Evolutionary conservation across 805 yeast genomes (phyloP).

Genomic region (Candida andamanensis): DNA sequence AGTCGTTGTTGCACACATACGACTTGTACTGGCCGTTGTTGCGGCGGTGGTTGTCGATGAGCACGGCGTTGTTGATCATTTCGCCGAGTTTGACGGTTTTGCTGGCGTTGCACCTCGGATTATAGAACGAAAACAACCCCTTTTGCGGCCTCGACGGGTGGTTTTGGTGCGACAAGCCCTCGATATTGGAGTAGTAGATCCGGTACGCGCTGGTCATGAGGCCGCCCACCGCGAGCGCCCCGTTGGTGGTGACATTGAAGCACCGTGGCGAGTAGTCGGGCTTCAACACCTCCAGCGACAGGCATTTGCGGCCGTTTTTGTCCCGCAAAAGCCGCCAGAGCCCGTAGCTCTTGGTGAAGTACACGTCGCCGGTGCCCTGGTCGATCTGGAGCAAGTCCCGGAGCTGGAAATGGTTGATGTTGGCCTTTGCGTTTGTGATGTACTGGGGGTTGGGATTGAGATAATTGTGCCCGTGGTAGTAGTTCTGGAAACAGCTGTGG

Average conservation of each 20-base stretch:
- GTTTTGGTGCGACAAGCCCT: constrained; percentile 9
- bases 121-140: constrained; percentile 61
- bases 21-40: constrained; percentile 48
- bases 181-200: constrained; percentile 21
- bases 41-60: constrained; percentile 42
- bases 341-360: constrained; percentile 54
- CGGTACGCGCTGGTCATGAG: constrained; percentile 36
- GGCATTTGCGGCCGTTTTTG: constrained; percentile 6
- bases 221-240: constrained; percentile 47
- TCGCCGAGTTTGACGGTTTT: constrained; percentile 64
- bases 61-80: constrained; percentile 77
- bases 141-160: constrained; percentile 27
- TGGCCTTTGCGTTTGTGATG: constrained; percentile 25
- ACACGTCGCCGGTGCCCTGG: constrained; percentile 35
- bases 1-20: constrained; percentile 80
- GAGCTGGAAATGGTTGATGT: constrained; percentile 69
- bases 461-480: constrained; percentile 35
- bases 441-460: constrained; percentile 34
- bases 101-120: constrained; percentile 43
- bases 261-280: constrained; percentile 70
- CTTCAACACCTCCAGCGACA: constrained; percentile 31
- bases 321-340: constrained; percentile 42
- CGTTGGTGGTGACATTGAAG: constrained; percentile 50
- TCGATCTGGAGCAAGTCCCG: constrained; percentile 64
- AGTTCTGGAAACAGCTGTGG: constrained; percentile 35